Base-by-base conservation (phyloP, 306 rosid genomes). In the Begonia masoniana region DNA sequence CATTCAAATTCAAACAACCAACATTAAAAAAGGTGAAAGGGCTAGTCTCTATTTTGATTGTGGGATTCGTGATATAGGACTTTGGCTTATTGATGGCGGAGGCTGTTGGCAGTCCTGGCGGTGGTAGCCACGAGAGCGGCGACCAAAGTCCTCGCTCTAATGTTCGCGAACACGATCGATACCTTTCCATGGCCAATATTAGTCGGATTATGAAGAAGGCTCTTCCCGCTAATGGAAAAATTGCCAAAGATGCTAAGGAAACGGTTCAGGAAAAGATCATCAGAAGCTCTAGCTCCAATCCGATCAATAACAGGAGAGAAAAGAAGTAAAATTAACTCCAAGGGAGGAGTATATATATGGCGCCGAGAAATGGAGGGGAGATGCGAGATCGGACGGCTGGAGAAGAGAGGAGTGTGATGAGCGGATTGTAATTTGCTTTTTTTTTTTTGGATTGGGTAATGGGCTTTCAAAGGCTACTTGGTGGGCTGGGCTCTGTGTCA, bases 131-230 rank as follows among this genome's bases (percentile, higher is more conserved):
- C 59, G 96, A 87, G 17, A 81, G 96, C 1, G 92, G 96, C 13
- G 96, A 87, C 50, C 92, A 75, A 62, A 87, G 96, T 48, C 87
- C 93, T 4, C 78, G 43, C 17, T 60, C 74, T 5, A 65, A 56
- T 2, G 81, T 76, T 0, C 71, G 91, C 13, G 94, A 87, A 52
- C 96, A 84, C 58, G 96, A 83, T 48, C 81, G 92, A 2, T 78
- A 51, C 56, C 83, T 87, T 9, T 94, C 96, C 5, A 87, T 87
- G 61, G 96, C 94, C 5, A 87, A 87, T 62, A 87, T 87, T 45
- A 87, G 96, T 60, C 82, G 96, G 57, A 87, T 87, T 75, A 87
- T 87, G 91, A 87, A 87, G 79, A 87, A 87, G 64, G 96, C 77
- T 10, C 59, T 87, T 59, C 91, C 96, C 0, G 68, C 82, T 2